A percentile compares a stretch with the other conserved stretches of the same genome.
Evolutionary conservation across 495 filamentous ascomycete species (phyloP).

Genomic region (Geopyxis carbonaria): DNA sequence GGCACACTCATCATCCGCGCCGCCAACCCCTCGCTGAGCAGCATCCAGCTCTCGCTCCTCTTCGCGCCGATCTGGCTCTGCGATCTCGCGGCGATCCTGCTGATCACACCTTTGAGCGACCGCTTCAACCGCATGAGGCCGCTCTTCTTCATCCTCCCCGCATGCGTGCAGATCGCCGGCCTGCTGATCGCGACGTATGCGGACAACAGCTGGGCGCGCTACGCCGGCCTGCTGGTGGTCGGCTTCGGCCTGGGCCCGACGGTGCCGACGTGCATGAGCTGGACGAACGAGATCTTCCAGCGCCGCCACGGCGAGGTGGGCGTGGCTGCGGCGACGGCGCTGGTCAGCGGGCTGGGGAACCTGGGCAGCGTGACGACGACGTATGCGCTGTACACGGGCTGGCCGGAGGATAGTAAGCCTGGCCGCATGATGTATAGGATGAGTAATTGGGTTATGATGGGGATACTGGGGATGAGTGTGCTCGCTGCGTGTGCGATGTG

Average conservation of each 20-base stretch:
- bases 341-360: slow-evolving; percentile 76
- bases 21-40: slow-evolving; percentile 53
- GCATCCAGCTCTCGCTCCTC: slow-evolving; percentile 60
- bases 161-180: slow-evolving; percentile 64
- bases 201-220: slow-evolving; percentile 58
- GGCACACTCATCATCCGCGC: slow-evolving; percentile 69
- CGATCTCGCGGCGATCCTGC: slow-evolving; percentile 73
- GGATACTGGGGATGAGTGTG: slow-evolving; percentile 64
- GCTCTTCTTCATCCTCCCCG: slow-evolving; percentile 62
- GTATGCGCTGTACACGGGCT: slow-evolving; percentile 75
- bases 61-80: slow-evolving; percentile 79
- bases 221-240: slow-evolving; percentile 75
- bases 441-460: slow-evolving; percentile 77
- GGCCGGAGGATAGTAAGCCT: slow-evolving; percentile 50
- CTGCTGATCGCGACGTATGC: slow-evolving; percentile 68
- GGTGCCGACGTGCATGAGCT: slow-evolving; percentile 83
- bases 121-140: slow-evolving; percentile 69
- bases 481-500: slow-evolving; percentile 50
- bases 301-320: slow-evolving; percentile 77
- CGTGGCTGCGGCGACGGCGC: slow-evolving; percentile 70
- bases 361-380: slow-evolving; percentile 72
- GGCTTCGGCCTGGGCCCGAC: slow-evolving; percentile 85
- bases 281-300: slow-evolving; percentile 85
- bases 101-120: slow-evolving; percentile 72
- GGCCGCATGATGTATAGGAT: slow-evolving; percentile 59